Evolutionary conservation across 345 rosid species (phyloP), one percentile per base, ranked within the genome.

Genomic region (Syzygium jambos): DNA sequence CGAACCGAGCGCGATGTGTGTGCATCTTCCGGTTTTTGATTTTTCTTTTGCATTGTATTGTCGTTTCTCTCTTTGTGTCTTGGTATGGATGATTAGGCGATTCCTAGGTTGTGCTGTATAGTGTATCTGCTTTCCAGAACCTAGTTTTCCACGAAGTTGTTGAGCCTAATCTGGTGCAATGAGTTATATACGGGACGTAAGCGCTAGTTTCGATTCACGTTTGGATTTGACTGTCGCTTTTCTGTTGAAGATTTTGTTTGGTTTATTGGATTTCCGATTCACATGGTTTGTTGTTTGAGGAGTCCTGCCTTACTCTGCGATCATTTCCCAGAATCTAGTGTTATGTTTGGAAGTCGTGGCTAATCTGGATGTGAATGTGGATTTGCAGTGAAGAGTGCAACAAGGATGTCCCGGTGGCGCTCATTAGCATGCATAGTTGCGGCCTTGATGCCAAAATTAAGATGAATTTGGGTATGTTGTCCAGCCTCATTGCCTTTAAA

Each of bases 371-470:
- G 15, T 19, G 82, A 19, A 38, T 38, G 14, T 73, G 49, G 82
- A 38, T 73, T 17, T 73, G 80, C 95, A 98, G 99, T 85, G 98
- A 94, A 6, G 96, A 92, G 89, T 96, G 99, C 90, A 95, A 87
- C 63, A 95, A 93, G 92, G 85, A 91, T 63, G 97, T 98, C 6
- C 94, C 99, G 0, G 95, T 96, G 38, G 99, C 94, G 38, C 97
- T 96, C 29, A 94, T 98, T 27, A 87, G 92, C 29, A 91, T 98
- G 92, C 99, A 98, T 54, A 92, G 91, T 86, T 96, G 98, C 86
- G 93, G 98, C 87, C 99, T 98, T 89, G 99, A 98, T 56, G 98
- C 96, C 43, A 95, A 92, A 84, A 95, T 96, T 89, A 93, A 93
- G 92, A 93, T 92, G 94, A 95, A 94, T 83, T 89, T 95, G 78